Conservation (phyloP, 2,329 filamentous ascomycete species). For the Aureobasidium mangrovei region DNA sequence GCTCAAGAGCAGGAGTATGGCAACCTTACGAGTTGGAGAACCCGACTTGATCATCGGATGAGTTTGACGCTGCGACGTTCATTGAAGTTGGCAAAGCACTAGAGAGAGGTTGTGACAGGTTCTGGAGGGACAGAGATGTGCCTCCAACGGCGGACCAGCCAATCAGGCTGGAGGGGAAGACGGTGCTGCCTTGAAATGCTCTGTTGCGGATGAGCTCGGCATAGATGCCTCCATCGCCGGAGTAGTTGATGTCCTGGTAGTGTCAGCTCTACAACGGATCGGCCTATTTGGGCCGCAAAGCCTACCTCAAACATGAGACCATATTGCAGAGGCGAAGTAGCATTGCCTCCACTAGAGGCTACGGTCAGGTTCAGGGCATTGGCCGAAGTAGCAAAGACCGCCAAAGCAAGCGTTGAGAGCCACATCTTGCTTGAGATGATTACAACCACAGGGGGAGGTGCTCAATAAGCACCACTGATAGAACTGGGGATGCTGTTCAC, state of each 20-base stretch:
- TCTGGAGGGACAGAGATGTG: conserved; percentile 38
- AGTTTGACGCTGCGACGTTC: conserved; percentile 28
- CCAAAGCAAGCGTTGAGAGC: conserved; percentile 3
- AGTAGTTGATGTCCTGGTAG: conserved; percentile 53
- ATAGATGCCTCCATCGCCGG: conserved; percentile 60
- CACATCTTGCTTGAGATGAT: conserved; percentile 2
- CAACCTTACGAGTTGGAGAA: conserved; percentile 39
- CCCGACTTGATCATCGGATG: conserved; percentile 30
- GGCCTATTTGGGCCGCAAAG: not conserved
- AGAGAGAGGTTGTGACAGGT: conserved; percentile 43
- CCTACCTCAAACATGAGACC: conserved; percentile 37
- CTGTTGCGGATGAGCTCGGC: conserved; percentile 59
- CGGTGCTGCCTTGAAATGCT: conserved; percentile 51
- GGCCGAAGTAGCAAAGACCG: conserved; percentile 17
- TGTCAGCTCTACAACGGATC: not conserved
- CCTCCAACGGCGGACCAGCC: conserved; percentile 49
- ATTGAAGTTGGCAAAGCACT: conserved; percentile 45
- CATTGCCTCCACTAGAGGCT: conserved; percentile 29
- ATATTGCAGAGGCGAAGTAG: conserved; percentile 32
- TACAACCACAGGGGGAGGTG: not conserved
- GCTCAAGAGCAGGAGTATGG: not conserved
- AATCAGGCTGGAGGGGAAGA: conserved; percentile 40
- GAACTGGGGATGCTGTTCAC: not conserved
- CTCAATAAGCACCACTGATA: too few relatives aligned
- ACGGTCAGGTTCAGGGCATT: conserved; percentile 21